phyloP scores from a whole-genome alignment of 257 asterid species.

The Petunia axillaris region DNA sequence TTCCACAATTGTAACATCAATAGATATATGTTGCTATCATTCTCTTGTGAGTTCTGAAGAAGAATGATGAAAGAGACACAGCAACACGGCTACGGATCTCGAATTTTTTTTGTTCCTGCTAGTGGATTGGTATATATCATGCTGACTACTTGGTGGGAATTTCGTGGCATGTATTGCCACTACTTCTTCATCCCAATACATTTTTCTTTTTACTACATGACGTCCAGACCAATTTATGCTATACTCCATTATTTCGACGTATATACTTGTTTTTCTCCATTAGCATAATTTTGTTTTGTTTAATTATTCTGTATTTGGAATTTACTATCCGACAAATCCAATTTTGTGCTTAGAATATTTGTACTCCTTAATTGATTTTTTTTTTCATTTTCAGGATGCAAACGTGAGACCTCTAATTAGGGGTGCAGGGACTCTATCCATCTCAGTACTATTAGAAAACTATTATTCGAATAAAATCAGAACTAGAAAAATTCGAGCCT shows the following conservation, averaged over 20 bases:
- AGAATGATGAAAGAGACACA: constrained; percentile 21
- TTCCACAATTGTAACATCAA: constrained; percentile 43
- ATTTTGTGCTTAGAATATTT: neutral
- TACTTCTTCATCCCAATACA: constrained; percentile 9
- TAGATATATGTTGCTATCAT: constrained; percentile 37
- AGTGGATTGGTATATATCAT: constrained; percentile 32
- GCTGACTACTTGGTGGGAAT: constrained; percentile 39
- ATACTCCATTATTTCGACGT: neutral
- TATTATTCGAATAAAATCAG: no score
- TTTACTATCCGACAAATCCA: no score
- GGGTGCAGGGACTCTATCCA: no score
- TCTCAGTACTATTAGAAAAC: no score
- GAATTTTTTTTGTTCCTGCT: constrained; percentile 28
- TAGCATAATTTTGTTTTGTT: no score
- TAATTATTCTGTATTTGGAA: no score
- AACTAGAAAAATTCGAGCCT: no score
- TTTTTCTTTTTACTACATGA: neutral
- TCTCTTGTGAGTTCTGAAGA: constrained; percentile 12
- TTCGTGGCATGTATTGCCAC: constrained; percentile 33
- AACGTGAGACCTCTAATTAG: no score
- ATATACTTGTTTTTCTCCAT: neutral
- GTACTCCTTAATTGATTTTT: no score
- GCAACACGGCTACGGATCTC: constrained; percentile 31
- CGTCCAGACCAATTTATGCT: neutral
- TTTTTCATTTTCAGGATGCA: no score